phyloP scores from a whole-genome alignment of 345 rosid species.

The Bretschneidera sinensis region DNA sequence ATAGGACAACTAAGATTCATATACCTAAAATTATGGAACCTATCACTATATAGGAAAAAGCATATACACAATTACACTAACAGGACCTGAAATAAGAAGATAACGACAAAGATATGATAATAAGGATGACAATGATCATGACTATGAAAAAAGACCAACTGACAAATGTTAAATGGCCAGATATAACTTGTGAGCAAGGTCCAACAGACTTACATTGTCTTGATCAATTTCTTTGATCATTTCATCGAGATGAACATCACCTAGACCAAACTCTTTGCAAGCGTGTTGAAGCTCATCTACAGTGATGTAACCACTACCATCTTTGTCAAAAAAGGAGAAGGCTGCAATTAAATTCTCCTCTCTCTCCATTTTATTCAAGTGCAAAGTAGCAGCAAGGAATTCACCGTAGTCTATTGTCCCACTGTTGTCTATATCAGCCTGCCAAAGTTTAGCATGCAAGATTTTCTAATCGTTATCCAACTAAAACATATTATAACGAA shows the following conservation, averaged over 20 bases:
- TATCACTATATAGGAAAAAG: too few relatives aligned
- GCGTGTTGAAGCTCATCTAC: conserved; percentile 91
- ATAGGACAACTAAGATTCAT: too few relatives aligned
- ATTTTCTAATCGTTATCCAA: conserved; percentile 5
- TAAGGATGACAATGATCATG: neutral
- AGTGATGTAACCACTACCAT: conserved; percentile 88
- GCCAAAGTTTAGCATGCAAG: conserved; percentile 19
- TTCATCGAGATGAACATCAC: conserved; percentile 73
- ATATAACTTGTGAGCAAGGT: neutral
- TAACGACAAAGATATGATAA: too few relatives aligned
- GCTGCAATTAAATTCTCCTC: conserved; percentile 89
- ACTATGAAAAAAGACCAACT: neutral
- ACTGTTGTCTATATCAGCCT: conserved; percentile 93
- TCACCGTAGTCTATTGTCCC: conserved; percentile 94
- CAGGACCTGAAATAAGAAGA: neutral
- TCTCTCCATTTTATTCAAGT: conserved; percentile 83
- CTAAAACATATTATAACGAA: neutral
- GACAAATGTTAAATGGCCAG: neutral
- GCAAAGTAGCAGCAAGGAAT: conserved; percentile 92
- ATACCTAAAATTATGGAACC: too few relatives aligned
- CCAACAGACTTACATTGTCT: conserved; percentile 66
- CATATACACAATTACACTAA: neutral
- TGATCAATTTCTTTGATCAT: conserved; percentile 82
- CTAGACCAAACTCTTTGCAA: conserved; percentile 88
- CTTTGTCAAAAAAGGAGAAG: conserved; percentile 85